phyloP scores from a whole-genome alignment of 257 asterid species.

The Nicotiana benthamiana region DNA sequence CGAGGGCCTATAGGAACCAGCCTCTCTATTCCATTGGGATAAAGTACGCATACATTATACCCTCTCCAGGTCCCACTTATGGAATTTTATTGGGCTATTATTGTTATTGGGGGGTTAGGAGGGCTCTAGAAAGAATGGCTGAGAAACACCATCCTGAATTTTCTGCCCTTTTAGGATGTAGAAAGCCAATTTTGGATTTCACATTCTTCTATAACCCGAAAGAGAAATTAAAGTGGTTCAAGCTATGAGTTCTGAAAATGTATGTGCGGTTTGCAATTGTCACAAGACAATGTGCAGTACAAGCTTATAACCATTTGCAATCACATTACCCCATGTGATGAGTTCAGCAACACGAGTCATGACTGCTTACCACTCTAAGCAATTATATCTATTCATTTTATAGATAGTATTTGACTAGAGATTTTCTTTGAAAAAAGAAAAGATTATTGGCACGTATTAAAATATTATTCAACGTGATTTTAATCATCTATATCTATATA shows the following conservation, averaged over 20 bases:
- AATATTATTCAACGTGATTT: too few relatives aligned
- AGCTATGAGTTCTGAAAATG: neutral
- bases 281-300: neutral
- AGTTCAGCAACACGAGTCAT: neutral
- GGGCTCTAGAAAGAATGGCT: too few relatives aligned
- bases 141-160: neutral
- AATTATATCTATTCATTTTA: neutral
- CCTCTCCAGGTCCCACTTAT: too few relatives aligned
- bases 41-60: too few relatives aligned
- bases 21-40: too few relatives aligned
- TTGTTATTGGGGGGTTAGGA: too few relatives aligned
- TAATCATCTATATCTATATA: too few relatives aligned
- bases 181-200: neutral
- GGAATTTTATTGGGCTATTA: too few relatives aligned
- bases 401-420: too few relatives aligned
- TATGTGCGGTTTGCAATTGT: neutral
- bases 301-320: neutral
- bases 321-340: neutral
- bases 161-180: neutral
- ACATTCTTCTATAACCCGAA: neutral
- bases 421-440: too few relatives aligned
- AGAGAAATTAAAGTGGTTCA: neutral
- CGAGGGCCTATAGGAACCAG: too few relatives aligned
- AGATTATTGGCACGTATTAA: too few relatives aligned
- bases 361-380: neutral